phyloP scores from a whole-genome alignment of 495 filamentous ascomycete genomes.

The Xylaria intraflava region DNA sequence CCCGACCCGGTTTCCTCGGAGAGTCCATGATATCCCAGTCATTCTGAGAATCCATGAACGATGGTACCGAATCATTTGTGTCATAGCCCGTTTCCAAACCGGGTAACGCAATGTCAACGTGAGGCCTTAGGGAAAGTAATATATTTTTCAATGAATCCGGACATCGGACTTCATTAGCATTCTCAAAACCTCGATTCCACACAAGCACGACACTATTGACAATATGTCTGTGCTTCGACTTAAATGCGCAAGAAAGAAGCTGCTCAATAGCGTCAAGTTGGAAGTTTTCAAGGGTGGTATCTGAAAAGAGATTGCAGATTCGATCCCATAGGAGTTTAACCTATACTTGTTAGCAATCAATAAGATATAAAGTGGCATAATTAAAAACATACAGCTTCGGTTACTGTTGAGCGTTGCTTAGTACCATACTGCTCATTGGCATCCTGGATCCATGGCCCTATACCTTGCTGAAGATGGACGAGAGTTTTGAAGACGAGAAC shows the following conservation, averaged over 20 bases:
- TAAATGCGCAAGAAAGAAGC: conserved; percentile 37
- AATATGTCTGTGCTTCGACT: conserved; percentile 37
- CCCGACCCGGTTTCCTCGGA: conserved; percentile 2
- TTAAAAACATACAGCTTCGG: conserved; percentile 31
- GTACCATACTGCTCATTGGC: conserved; percentile 29
- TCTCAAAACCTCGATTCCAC: conserved; percentile 40
- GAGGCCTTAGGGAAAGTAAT: conserved; percentile 31
- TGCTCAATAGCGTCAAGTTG: conserved; percentile 33
- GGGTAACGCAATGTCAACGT: conserved; percentile 36
- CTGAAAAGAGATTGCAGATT: conserved; percentile 26
- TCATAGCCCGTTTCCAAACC: conserved; percentile 30
- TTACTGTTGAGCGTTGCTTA: conserved; percentile 19
- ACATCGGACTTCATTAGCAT: conserved; percentile 32
- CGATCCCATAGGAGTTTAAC: conserved; percentile 37
- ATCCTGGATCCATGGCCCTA: conserved; percentile 58
- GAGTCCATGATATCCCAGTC: conserved; percentile 22
- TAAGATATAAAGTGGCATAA: background rate
- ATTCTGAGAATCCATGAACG: conserved; percentile 51
- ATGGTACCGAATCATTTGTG: conserved; percentile 21
- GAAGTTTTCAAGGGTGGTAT: conserved; percentile 26
- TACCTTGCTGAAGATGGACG: conserved; percentile 51
- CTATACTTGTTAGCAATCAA: conserved; percentile 25
- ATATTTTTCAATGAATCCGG: conserved; percentile 37
- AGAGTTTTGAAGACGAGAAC: conserved; percentile 35
- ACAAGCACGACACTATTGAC: conserved; percentile 33